Conservation (phyloP, 192 early-diverging fungal species). For the Mortierella claussenii region DNA sequence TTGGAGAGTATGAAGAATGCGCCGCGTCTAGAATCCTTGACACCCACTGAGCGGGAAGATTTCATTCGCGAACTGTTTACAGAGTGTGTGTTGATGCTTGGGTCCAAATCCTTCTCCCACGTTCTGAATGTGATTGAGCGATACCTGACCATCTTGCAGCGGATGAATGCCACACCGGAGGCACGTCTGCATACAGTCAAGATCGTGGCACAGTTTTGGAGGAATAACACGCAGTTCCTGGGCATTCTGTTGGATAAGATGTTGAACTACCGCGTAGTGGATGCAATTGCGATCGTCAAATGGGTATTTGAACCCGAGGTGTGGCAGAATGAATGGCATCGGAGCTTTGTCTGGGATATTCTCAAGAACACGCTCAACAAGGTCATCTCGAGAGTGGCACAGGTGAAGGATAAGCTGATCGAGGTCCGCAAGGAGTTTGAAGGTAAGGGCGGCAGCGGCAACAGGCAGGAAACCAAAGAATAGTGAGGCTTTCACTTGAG, state of each 20-base stretch:
- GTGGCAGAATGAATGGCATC: conserved; percentile 53
- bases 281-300: conserved; percentile 81
- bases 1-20: conserved; percentile 58
- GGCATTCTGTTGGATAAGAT: conserved; percentile 95
- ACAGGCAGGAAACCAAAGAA: too few relatives aligned
- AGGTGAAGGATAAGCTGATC: conserved; percentile 68
- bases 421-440: conserved; percentile 52
- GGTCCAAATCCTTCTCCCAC: conserved; percentile 95
- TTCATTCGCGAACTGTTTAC: conserved; percentile 78
- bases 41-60: conserved; percentile 59
- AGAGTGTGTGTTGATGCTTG: conserved; percentile 86
- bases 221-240: conserved; percentile 87
- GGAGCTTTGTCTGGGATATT: conserved; percentile 81
- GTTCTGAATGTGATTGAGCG: conserved; percentile 91
- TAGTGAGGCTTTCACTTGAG: too few relatives aligned
- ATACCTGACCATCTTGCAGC: conserved; percentile 71
- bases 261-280: conserved; percentile 94
- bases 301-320: conserved; percentile 78
- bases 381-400: conserved; percentile 82
- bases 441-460: too few relatives aligned
- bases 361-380: conserved; percentile 87
- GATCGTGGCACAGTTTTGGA: conserved; percentile 89
- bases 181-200: conserved; percentile 78
- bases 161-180: conserved; percentile 68
- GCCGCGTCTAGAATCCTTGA: conserved; percentile 29